Evolutionary conservation across 257 asterid genomes (phyloP).

Genomic region (Nemophila menziesii): DNA sequence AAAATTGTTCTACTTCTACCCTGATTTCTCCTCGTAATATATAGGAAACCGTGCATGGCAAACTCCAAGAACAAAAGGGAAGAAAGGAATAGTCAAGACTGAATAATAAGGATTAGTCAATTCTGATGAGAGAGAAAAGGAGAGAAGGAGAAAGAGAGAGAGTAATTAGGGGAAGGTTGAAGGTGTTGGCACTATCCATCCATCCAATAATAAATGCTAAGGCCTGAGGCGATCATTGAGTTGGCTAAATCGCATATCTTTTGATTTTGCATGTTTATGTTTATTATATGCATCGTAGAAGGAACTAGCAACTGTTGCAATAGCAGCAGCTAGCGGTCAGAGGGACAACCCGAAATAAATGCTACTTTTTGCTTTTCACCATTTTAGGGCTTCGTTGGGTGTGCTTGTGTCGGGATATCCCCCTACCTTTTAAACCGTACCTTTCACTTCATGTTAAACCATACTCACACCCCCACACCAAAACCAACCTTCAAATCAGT

Average conservation of each 20-base stretch:
- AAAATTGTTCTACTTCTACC: no score
- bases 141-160: slow-evolving; percentile 11
- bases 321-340: slow-evolving; percentile 26
- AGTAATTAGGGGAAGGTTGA: slow-evolving; percentile 17
- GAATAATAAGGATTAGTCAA: slow-evolving; percentile 15
- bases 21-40: no score
- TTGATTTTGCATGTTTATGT: slow-evolving; percentile 18
- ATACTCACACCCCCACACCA: background rate
- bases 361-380: slow-evolving; percentile 41
- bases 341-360: slow-evolving; percentile 99
- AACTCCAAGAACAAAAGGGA: background rate
- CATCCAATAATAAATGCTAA: slow-evolving; percentile 41
- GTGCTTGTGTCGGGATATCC: slow-evolving; percentile 83
- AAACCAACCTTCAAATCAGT: background rate
- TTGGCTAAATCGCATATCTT: slow-evolving; percentile 28
- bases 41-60: background rate
- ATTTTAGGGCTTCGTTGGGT: slow-evolving; percentile 41
- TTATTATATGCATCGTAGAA: slow-evolving; percentile 1
- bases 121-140: slow-evolving; percentile 5
- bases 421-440: slow-evolving; percentile 58
- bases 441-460: slow-evolving; percentile 32
- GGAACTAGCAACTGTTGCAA: background rate
- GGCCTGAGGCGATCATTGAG: slow-evolving; percentile 3
- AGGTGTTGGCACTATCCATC: slow-evolving; percentile 54
- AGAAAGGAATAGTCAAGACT: background rate